These are phyloP conservation scores for Cynanchum wilfordii DNA, from an alignment of 257 asterid genomes.

Conservation along the genomic window DNA sequence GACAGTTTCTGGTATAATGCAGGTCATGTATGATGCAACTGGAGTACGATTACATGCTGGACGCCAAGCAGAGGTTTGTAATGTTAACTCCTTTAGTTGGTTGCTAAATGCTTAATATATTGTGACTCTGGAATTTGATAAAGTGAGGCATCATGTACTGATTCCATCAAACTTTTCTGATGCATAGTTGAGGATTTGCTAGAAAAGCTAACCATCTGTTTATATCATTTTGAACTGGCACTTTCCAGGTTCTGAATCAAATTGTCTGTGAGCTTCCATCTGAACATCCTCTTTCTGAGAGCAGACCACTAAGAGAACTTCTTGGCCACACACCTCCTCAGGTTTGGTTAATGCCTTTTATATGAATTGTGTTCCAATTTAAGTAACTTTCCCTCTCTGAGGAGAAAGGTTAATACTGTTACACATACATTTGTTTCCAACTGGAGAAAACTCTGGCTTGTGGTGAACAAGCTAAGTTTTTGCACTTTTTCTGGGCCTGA, in stretches of 20 bases:
- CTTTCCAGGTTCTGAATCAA: slow-evolving; percentile 80
- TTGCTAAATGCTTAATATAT: neutral
- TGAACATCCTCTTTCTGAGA: slow-evolving; percentile 97
- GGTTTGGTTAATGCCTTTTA: slow-evolving; percentile 34
- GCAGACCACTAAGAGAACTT: slow-evolving; percentile 86
- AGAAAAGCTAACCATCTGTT: neutral
- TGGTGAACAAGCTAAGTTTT: neutral
- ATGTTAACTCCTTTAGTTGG: slow-evolving; percentile 10
- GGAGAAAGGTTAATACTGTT: neutral
- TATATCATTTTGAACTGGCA: neutral
- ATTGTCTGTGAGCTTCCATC: slow-evolving; percentile 90
- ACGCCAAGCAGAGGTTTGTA: slow-evolving; percentile 92
- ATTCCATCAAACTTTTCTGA: neutral
- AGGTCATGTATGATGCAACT: slow-evolving; percentile 98
- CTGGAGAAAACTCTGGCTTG: neutral
- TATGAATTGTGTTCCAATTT: neutral
- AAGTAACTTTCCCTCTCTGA: neutral
- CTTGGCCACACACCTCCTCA: slow-evolving; percentile 98
- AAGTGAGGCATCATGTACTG: neutral
- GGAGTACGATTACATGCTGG: slow-evolving; percentile 98
- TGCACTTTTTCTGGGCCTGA: neutral
- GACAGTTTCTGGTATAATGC: slow-evolving; percentile 7
- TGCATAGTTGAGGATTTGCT: neutral
- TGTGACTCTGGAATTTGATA: neutral
- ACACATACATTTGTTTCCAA: neutral